A percentile compares a stretch with the other conserved stretches of the same genome.
These are phyloP conservation scores for Paraglomus occultum DNA, from an alignment of 192 early-diverging fungal species.

Conservation along the genomic window DNA sequence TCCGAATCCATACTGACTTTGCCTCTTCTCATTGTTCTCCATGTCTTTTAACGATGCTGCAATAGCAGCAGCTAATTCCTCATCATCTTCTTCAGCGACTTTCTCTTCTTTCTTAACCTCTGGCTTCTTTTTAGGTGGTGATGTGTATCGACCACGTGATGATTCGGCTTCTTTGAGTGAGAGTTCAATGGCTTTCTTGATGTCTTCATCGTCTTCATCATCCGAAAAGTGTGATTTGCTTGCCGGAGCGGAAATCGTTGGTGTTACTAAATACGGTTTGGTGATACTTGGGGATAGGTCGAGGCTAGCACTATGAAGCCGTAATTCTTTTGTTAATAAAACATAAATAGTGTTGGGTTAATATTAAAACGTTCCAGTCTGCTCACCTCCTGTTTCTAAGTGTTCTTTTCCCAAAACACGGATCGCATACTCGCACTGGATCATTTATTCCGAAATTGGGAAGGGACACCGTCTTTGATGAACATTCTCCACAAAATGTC, in stretches of 20 bases:
- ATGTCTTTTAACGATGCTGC: conserved; percentile 73
- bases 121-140: conserved; percentile 29
- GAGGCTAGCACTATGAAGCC: conserved; percentile 36
- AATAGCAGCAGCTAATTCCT: conserved; percentile 72
- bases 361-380: conserved; percentile 37
- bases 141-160: conserved; percentile 46
- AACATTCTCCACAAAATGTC: conserved; percentile 92
- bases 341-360: no score
- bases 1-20: background rate
- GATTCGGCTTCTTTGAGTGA: conserved; percentile 76
- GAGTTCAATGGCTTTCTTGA: conserved; percentile 89
- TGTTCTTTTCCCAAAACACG: conserved; percentile 73
- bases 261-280: conserved; percentile 4
- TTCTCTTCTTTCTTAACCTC: conserved; percentile 7
- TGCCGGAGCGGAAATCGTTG: conserved; percentile 25
- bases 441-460: conserved; percentile 86
- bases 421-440: conserved; percentile 93
- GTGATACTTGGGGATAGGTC: conserved; percentile 20
- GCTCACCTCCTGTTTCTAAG: conserved; percentile 35
- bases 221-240: conserved; percentile 27
- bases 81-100: conserved; percentile 56
- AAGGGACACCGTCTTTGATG: conserved; percentile 80
- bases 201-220: conserved; percentile 82
- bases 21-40: conserved; percentile 34
- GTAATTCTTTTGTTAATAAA: conserved; percentile 34